Conservation (phyloP, 2,329 filamentous ascomycete genomes). For the Penicillium sp. region DNA sequence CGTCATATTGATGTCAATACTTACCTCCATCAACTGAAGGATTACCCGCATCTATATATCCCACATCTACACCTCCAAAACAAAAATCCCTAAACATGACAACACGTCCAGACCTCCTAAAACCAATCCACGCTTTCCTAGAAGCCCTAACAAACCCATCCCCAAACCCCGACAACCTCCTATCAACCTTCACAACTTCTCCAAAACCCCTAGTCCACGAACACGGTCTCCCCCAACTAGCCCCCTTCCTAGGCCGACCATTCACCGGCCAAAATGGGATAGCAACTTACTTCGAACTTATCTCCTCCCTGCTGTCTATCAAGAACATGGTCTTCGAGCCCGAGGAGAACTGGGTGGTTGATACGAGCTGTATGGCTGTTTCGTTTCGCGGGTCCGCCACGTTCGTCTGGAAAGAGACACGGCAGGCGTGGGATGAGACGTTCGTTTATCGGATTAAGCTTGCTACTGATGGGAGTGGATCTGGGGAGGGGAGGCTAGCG, state of each 20-base stretch:
- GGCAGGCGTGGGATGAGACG: conserved; percentile 43
- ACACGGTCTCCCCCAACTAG: conserved; percentile 42
- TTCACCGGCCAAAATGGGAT: conserved; percentile 41
- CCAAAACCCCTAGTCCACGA: conserved; percentile 35
- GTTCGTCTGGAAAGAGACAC: conserved; percentile 38
- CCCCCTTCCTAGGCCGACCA: conserved; percentile 45
- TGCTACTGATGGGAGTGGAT: conserved; percentile 26
- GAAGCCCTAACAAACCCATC: conserved; percentile 31
- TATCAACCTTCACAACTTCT: conserved; percentile 37
- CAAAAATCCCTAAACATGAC: conserved; percentile 7
- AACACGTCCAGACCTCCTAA: conserved; percentile 23
- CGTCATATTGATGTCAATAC: conserved; percentile 25
- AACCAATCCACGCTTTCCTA: conserved; percentile 31
- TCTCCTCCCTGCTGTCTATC: conserved; percentile 34
- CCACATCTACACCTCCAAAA: background rate
- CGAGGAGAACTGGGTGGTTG: conserved; percentile 40
- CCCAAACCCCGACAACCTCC: conserved; percentile 26
- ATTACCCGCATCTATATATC: background rate
- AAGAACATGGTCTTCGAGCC: conserved; percentile 40
- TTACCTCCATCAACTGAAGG: background rate
- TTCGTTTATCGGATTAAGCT: conserved; percentile 43
- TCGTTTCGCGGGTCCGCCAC: conserved; percentile 35
- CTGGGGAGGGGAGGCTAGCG: conserved; percentile 21
- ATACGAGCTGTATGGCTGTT: conserved; percentile 34
- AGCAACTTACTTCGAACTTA: conserved; percentile 38